Evolutionary conservation across 352 stramenopile species (phyloP).

Genomic region (Nothophytophthora sp.): DNA sequence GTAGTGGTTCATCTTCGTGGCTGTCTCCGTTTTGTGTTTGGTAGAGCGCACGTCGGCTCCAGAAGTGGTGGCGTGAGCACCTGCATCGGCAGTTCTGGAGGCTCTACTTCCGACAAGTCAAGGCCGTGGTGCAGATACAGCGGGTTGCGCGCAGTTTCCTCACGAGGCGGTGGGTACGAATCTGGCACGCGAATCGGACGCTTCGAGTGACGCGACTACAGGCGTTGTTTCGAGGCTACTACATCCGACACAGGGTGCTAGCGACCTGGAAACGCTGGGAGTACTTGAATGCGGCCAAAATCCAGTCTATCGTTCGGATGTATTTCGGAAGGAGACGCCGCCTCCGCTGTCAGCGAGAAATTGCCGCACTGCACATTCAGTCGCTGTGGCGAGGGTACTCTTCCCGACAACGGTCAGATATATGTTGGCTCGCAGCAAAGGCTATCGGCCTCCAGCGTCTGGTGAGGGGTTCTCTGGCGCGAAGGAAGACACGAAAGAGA

Average conservation of each 20-base stretch:
- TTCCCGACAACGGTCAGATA: conserved; percentile 46
- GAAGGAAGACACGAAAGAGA: conserved; percentile 34
- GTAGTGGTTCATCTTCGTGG: no score
- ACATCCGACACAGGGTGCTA: conserved; percentile 45
- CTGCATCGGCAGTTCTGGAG: conserved; percentile 45
- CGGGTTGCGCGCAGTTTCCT: conserved; percentile 52
- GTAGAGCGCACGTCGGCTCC: conserved; percentile 43
- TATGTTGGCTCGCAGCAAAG: conserved; percentile 48
- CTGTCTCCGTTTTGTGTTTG: no score
- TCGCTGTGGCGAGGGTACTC: conserved; percentile 53
- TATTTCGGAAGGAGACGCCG: conserved; percentile 30
- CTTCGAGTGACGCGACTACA: conserved; percentile 58
- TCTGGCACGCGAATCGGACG: conserved; percentile 62
- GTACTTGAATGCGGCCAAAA: conserved; percentile 51
- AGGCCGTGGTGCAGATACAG: conserved; percentile 55
- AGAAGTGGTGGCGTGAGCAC: conserved; percentile 60
- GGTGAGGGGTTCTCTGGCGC: conserved; percentile 44
- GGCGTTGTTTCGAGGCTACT: conserved; percentile 54
- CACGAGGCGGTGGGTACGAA: conserved; percentile 39
- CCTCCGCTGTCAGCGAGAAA: conserved; percentile 4
- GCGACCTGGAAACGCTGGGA: conserved; percentile 60
- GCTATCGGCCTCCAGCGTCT: conserved; percentile 59
- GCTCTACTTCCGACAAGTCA: conserved; percentile 40
- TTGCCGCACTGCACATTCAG: conserved; percentile 63
- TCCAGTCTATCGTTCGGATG: conserved; percentile 65